A percentile compares a stretch with the other conserved stretches of the same genome.
phyloP scores from a whole-genome alignment of 78 protist genomes.

The Corallochytrium limacisporum region DNA sequence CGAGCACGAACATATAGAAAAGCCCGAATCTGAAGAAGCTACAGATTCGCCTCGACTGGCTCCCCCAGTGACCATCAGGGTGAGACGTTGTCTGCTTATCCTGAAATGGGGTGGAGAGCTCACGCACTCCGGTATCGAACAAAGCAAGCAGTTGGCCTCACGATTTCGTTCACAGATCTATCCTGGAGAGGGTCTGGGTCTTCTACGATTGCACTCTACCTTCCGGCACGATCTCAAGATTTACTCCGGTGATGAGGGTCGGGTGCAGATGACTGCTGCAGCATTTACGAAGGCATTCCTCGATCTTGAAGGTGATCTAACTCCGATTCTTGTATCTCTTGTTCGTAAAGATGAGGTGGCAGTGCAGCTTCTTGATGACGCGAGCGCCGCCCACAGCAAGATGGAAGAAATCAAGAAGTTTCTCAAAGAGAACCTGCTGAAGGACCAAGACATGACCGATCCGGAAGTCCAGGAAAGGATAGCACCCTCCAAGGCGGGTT shows the following conservation, averaged over 20 bases:
- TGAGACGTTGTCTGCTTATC: conserved; percentile 23
- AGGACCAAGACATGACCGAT: neutral
- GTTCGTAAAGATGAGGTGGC: conserved; percentile 11
- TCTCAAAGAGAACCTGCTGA: neutral
- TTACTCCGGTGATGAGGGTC: conserved; percentile 47
- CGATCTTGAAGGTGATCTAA: conserved; percentile 43
- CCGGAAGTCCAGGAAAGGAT: neutral
- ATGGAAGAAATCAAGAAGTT: neutral
- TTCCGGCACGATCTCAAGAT: conserved; percentile 55
- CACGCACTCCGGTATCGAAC: conserved; percentile 33
- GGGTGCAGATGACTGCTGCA: conserved; percentile 33
- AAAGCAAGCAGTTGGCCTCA: conserved; percentile 12
- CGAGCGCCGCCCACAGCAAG: neutral
- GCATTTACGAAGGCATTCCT: conserved; percentile 42
- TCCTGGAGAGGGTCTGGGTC: conserved; percentile 2
- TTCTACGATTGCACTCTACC: conserved; percentile 41
- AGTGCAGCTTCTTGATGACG: conserved; percentile 25
- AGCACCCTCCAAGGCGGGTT: neutral
- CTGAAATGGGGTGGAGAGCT: conserved; percentile 59
- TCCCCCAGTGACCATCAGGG: too few relatives aligned
- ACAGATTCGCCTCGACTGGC: too few relatives aligned
- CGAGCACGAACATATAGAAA: too few relatives aligned
- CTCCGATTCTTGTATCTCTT: conserved; percentile 41
- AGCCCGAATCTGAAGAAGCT: too few relatives aligned
- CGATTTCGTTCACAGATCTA: conserved; percentile 7